Base-by-base conservation (phyloP, 306 rosid species). In the Parietaria judaica region DNA sequence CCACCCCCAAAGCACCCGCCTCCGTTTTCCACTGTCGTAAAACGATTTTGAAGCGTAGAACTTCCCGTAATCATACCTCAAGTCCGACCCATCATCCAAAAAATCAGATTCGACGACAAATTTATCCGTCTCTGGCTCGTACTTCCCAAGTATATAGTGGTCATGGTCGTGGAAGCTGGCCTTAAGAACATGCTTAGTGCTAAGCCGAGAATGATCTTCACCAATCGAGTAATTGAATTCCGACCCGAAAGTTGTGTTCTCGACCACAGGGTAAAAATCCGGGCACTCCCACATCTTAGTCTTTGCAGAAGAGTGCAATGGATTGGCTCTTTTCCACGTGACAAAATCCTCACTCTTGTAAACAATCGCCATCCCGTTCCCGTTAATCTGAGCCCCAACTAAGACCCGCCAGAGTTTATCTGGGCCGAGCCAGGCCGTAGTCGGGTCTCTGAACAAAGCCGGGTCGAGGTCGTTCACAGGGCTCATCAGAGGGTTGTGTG, bases 211-310 rank as follows among this genome's bases (percentile, higher is more conserved):
- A 4, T 45, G 51, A 60, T 17, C 51, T 41, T 60, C n/a, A 31
- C 15, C 37, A 16, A 3, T 6, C 3, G 39, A 49, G 14, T 17
- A 15, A 47, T 62, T 14, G 3, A 13, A 16, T 17, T 62, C 53
- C 4, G 34, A 38, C 8, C 66, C 66, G 14, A 6, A 15, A 11
- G 66, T 6, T 74, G 83, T 31, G 75, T 74, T 63, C 73, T 80
- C 2, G 15, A 58, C 44, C 2, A 64, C 39, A 0, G 76, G 76
- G 16, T 50, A 71, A 52, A 71, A 71, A 23, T 71, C 76, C 5
- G 66, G 61, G 50, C 70, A 71, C 56, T 71, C 70, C 70, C 70
- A 71, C 76, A 71, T 71, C 0, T 31, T 51, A 2, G 60, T 58
- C 3, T 51, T 4, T 10, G 48, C 8, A 2, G 76, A 67, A 1